Conservation (phyloP, 768 basidiomycete genomes). For the Tricholoma terreum region DNA sequence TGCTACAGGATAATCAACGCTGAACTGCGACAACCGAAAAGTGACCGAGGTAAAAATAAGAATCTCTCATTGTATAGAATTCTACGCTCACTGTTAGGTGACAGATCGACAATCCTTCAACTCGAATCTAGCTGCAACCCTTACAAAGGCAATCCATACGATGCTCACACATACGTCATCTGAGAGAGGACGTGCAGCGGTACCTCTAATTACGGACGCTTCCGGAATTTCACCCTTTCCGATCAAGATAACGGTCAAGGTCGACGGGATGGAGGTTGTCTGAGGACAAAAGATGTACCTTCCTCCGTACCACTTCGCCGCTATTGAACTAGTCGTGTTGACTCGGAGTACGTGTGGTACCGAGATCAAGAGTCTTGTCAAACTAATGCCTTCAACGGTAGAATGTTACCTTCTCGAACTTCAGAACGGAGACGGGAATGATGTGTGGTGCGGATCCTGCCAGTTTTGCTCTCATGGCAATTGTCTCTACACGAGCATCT, state of each 20-base stretch:
- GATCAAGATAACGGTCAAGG: slow-evolving; percentile 61
- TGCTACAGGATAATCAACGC: slow-evolving; percentile 69
- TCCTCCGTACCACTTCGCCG: background rate
- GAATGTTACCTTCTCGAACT: background rate
- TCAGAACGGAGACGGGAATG: background rate
- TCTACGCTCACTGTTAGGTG: background rate
- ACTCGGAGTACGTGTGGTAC: background rate
- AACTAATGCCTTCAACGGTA: background rate
- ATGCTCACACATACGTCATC: slow-evolving; percentile 81
- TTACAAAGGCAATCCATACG: slow-evolving; percentile 63
- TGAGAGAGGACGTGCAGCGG: slow-evolving; percentile 67
- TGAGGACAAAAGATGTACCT: background rate
- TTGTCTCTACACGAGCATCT: no score
- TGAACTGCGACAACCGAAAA: slow-evolving; percentile 70
- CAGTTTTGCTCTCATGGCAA: no score
- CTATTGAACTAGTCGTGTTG: background rate
- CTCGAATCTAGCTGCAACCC: slow-evolving; percentile 51
- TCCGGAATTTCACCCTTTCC: slow-evolving; percentile 80
- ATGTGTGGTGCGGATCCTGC: background rate
- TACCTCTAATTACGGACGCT: slow-evolving; percentile 78
- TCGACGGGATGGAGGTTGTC: slow-evolving; percentile 64
- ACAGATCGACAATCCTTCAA: slow-evolving; percentile 52
- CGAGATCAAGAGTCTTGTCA: background rate
- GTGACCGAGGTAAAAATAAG: slow-evolving; percentile 49
- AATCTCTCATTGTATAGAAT: background rate